Evolutionary conservation across 805 yeast genomes (phyloP), one percentile per base, ranked within the genome.

Genomic region (Saturnispora besseyi): DNA sequence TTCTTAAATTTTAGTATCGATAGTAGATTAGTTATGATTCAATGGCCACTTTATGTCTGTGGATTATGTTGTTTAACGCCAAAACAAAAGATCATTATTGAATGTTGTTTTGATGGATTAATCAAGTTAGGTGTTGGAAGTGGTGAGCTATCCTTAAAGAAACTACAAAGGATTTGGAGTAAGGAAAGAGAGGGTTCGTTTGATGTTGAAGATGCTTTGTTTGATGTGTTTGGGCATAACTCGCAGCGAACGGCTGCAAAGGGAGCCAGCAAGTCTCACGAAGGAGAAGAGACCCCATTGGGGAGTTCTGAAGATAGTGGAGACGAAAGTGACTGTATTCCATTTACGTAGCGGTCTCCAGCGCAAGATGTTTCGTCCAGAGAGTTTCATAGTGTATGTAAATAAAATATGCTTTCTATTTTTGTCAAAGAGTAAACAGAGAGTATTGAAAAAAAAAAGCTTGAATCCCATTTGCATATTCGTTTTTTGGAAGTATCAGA

Each of bases 31-130:
- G 67, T 64, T 9, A 67, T 68, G 72, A 57, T 66, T 18, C 71
- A 65, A 44, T 68, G 71, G 70, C 69, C 70, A 2, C 51, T 68
- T 29, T 61, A 61, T 26, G 58, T 66, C 7, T 64, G 68, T 51
- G 71, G 71, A 1, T 52, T 67, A 21, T 66, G 70, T 52, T 59
- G 67, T 44, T 52, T 60, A 22, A 51, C 50, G 10, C 60, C 66
- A 3, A 53, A 55, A 36, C 66, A 66, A 36, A 68, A 66, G 44
- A 50, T 62, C 12, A 53, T 65, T 9, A 60, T 67, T 34, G 70
- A 67, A 38, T 62, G 68, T 34, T 65, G 67, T 43, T 66, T 68
- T 54, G 58, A 63, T 46, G 64, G 68, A 1, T 48, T 66, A 49
- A 62, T 66, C 36, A 59, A 54, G 10, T 54, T 66, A 33, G 71